phyloP scores from a whole-genome alignment of 2,329 filamentous ascomycete species.

The Verticillium albo-atrum region DNA sequence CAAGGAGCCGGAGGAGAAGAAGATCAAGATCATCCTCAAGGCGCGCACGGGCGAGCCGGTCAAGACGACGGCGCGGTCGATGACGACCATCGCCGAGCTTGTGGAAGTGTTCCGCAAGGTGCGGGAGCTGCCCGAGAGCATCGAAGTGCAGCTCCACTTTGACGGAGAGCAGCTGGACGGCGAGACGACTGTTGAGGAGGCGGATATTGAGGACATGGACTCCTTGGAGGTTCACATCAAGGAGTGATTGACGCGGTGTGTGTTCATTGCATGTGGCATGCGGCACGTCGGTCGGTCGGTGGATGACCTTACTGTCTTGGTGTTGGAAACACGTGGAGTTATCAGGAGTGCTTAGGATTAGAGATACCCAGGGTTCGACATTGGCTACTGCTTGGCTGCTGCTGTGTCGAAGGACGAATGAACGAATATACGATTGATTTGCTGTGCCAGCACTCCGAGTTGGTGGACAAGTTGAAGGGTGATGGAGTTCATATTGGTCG shows the following conservation, averaged over 20 bases:
- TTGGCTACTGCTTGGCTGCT: neutral
- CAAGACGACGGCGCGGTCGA: slow-evolving; percentile 45
- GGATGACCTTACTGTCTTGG: neutral
- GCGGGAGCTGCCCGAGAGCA: slow-evolving; percentile 44
- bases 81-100: slow-evolving; percentile 59
- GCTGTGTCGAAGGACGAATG: neutral
- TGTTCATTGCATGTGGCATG: neutral
- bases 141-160: slow-evolving; percentile 60
- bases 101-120: slow-evolving; percentile 56
- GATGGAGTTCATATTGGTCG: too few relatives aligned
- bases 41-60: slow-evolving; percentile 45
- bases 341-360: neutral
- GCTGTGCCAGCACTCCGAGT: too few relatives aligned
- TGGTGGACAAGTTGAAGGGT: too few relatives aligned
- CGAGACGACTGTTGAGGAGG: slow-evolving; percentile 54
- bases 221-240: slow-evolving; percentile 69
- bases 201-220: slow-evolving; percentile 72
- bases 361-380: neutral
- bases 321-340: neutral
- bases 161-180: slow-evolving; percentile 70
- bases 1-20: slow-evolving; percentile 20
- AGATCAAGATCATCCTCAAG: slow-evolving; percentile 49
- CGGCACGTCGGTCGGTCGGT: too few relatives aligned
- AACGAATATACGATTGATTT: neutral
- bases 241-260: neutral